phyloP scores from a whole-genome alignment of 2,329 filamentous ascomycete species.

The Triangularia verruculosa region DNA sequence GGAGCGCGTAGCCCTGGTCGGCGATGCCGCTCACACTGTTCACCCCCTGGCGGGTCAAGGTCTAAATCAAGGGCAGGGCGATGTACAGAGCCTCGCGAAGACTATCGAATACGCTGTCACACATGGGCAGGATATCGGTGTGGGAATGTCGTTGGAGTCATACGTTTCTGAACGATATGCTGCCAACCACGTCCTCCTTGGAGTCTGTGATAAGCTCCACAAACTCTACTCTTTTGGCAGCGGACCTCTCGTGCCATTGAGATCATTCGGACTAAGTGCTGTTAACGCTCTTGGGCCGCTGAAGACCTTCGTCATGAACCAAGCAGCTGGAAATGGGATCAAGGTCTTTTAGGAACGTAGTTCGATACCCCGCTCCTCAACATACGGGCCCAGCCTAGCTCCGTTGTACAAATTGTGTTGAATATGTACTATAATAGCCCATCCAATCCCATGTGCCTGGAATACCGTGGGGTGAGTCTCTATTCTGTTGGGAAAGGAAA shows the following conservation, averaged over 20 bases:
- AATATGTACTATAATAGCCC: not conserved
- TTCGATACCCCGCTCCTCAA: slow-evolving; percentile 7
- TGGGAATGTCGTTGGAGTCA: slow-evolving; percentile 70
- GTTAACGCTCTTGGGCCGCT: slow-evolving; percentile 72
- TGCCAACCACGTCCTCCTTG: slow-evolving; percentile 75
- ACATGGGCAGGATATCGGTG: slow-evolving; percentile 86
- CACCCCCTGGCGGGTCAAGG: slow-evolving; percentile 95
- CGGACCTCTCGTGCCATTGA: slow-evolving; percentile 74
- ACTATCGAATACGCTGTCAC: slow-evolving; percentile 73
- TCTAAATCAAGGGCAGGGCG: slow-evolving; percentile 87
- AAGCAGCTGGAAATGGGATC: slow-evolving; percentile 55
- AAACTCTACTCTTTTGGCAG: slow-evolving; percentile 82
- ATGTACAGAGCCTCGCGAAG: slow-evolving; percentile 74
- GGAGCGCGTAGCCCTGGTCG: slow-evolving; percentile 86
- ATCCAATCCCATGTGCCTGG: not conserved
- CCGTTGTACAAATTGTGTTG: not conserved
- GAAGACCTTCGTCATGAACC: slow-evolving; percentile 84
- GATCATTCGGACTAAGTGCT: slow-evolving; percentile 71
- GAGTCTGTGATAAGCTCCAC: slow-evolving; percentile 84
- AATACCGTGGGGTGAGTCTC: not conserved
- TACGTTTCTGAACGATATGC: slow-evolving; percentile 82
- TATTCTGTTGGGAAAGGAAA: not conserved
- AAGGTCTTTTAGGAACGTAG: slow-evolving; percentile 39
- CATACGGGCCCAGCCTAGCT: not conserved
- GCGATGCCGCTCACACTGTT: slow-evolving; percentile 91